Evolutionary conservation across 306 rosid species (phyloP), one percentile per base, ranked within the genome.

Genomic region (Lathyrus tuberosus): DNA sequence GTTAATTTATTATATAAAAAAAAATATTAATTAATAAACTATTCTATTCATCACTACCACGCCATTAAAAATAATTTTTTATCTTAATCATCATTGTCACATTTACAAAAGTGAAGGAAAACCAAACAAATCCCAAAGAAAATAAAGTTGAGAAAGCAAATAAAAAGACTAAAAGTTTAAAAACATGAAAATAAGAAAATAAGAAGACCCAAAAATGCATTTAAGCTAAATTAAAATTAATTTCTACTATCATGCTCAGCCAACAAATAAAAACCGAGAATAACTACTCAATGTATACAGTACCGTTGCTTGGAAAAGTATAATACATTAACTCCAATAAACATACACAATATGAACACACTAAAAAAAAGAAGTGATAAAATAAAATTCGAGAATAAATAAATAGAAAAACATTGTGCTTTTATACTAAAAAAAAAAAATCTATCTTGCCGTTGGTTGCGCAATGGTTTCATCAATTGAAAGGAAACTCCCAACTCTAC

Each of bases 401-500:
- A 38, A 43, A 58, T 6, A 54, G 14, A 17, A 67, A 65, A 67
- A 56, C 20, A 47, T 42, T 60, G 17, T 40, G 42, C 37, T 28
- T 20, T 51, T 46, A 57, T 26, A 74, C 31, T 12, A 26, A 18
- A 35, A 24, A 53, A 13, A 9, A 38, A 5, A 18, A 17, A 28
- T 62, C 81, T 91, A 91, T 78, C 97, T 78, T 52, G 99, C 88
- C 2, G 85, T 76, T 14, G 99, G 96, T 71, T 82, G 95, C 30
- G 87, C 74, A 60, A 87, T 76, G 64, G 97, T 83, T 49, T 89
- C 97, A 72, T 94, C 96, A 65, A 88, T 74, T 37, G 99, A 80
- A 70, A 94, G 69, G 66, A 58, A 87, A 77, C 87, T 84, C 13
- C 89, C 95, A 22, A 78, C 24, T 77, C 74, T 90, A 84, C 85